Percentiles rank a stretch among this genome's conserved stretches.
Evolutionary conservation across 179 eudicot species (phyloP).

Genomic region (Beta lomatogona): DNA sequence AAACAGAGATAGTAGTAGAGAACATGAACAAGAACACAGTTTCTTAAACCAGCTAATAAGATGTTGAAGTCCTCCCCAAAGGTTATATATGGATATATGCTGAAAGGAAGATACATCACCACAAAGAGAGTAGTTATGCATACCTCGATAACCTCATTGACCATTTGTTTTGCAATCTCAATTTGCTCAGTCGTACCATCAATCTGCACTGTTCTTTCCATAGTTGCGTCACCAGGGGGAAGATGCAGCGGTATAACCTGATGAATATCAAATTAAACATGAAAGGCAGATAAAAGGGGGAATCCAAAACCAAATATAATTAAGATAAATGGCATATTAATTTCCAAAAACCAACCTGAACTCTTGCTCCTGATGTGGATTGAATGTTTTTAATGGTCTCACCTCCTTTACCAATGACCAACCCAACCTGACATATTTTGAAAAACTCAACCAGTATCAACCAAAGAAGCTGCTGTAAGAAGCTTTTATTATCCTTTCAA

Average conservation of each 20-base stretch:
- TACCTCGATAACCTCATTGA: constrained; percentile 96
- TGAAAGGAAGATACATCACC: constrained; percentile 19
- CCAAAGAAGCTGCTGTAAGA: neutral
- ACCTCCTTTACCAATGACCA: constrained; percentile 97
- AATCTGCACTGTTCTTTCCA: constrained; percentile 90
- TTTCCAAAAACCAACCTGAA: constrained; percentile 57
- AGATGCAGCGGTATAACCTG: constrained; percentile 97
- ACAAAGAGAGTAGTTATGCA: constrained; percentile 27
- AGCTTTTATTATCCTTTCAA: neutral
- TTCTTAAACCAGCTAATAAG: neutral
- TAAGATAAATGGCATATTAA: neutral
- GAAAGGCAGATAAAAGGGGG: neutral
- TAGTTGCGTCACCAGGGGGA: constrained; percentile 84
- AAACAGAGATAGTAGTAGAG: no score
- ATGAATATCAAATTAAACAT: constrained; percentile 3
- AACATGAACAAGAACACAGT: neutral
- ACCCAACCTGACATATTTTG: constrained; percentile 65
- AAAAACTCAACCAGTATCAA: neutral
- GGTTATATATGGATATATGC: neutral
- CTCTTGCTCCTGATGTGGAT: constrained; percentile 81
- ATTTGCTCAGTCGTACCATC: constrained; percentile 90
- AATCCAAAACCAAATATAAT: neutral
- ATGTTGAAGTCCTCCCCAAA: constrained; percentile 1
- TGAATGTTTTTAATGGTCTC: constrained; percentile 96
- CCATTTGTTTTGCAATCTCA: constrained; percentile 86